Conservation (phyloP, 768 basidiomycete species). For the Mycena kentingensis region DNA sequence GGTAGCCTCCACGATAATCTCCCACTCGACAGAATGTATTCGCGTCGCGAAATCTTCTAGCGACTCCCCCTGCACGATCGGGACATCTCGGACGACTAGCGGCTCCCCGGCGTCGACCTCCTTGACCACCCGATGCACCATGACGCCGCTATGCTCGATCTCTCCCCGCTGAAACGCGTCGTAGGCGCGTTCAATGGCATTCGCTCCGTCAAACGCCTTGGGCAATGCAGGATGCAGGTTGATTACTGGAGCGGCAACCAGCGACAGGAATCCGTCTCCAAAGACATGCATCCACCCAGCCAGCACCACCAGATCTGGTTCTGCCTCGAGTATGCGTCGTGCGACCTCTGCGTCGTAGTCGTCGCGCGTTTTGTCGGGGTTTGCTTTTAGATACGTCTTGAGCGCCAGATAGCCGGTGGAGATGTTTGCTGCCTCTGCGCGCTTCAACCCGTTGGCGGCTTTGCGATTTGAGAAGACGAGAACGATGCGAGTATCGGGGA, state of each 20-base stretch:
- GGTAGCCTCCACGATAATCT: conserved; percentile 87
- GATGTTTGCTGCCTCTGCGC: conserved; percentile 72
- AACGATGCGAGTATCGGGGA: conserved; percentile 70
- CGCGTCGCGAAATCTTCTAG: conserved; percentile 72
- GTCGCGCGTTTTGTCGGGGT: conserved; percentile 70
- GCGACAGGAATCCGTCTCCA: conserved; percentile 75
- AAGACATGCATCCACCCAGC: conserved; percentile 99
- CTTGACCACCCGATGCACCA: conserved; percentile 92
- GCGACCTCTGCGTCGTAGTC: conserved; percentile 90
- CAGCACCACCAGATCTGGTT: conserved; percentile 88
- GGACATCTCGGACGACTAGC: conserved; percentile 76
- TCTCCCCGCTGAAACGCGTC: conserved; percentile 87
- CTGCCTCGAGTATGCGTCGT: conserved; percentile 55
- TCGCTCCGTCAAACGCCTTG: conserved; percentile 94
- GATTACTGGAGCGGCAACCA: conserved; percentile 75
- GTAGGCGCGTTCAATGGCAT: conserved; percentile 86
- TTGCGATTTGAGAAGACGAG: conserved; percentile 93
- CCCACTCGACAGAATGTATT: conserved; percentile 84
- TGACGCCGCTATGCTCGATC: conserved; percentile 76
- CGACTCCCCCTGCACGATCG: conserved; percentile 70
- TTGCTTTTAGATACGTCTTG: conserved; percentile 76
- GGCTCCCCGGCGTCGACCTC: conserved; percentile 94
- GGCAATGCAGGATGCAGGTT: conserved; percentile 97
- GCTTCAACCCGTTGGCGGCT: conserved; percentile 82
- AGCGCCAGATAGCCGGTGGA: conserved; percentile 82